Percentiles rank a stretch among this genome's conserved stretches.
Evolutionary conservation across 2,329 filamentous ascomycete genomes (phyloP).

Genomic region (Stagonosporopsis cucurbitacearum): DNA sequence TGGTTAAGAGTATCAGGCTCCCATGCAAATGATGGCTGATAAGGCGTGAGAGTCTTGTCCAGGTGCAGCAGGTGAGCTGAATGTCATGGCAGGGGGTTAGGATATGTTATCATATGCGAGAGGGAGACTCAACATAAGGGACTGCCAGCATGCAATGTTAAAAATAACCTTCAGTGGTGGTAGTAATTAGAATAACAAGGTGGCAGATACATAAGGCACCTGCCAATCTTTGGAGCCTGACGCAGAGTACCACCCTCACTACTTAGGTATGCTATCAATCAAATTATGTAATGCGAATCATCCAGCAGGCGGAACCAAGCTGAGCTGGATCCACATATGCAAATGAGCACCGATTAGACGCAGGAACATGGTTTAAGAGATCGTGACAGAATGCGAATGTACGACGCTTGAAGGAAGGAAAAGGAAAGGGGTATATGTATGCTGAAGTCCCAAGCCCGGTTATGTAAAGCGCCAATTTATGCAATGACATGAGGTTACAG

Average conservation of each 20-base stretch:
- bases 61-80: background rate
- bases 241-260: background rate
- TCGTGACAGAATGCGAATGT: background rate
- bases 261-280: background rate
- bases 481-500: conserved; percentile 4
- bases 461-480: conserved; percentile 13
- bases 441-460: background rate
- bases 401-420: background rate
- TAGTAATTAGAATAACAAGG: background rate
- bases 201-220: background rate
- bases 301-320: background rate
- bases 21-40: background rate
- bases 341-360: background rate
- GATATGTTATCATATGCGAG: background rate
- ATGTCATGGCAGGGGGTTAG: too few species aligned
- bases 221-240: background rate
- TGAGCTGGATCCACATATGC: background rate
- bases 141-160: background rate
- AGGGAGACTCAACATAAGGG: background rate
- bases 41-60: background rate
- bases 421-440: conserved; percentile 17
- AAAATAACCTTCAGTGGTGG: background rate
- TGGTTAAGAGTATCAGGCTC: too few species aligned
- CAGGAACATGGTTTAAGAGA: conserved; percentile 1
- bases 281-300: background rate